A percentile compares a stretch with the other conserved stretches of the same genome.
These are phyloP conservation scores for Alternaria hordeiaustralica DNA, from an alignment of 2,329 filamentous ascomycete species.

Conservation along the genomic window DNA sequence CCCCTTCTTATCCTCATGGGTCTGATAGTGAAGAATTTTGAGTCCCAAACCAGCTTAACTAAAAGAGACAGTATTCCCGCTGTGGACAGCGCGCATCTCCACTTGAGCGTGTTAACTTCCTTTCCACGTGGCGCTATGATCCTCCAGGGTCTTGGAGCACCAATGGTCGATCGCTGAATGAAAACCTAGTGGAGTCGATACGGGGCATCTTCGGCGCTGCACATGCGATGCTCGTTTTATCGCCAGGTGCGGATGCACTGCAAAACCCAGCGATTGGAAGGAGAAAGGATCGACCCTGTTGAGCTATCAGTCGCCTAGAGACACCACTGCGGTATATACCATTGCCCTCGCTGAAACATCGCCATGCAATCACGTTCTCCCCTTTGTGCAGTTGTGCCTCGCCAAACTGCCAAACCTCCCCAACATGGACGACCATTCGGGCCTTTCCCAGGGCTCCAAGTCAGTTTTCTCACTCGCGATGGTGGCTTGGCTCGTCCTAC, in stretches of 20 bases:
- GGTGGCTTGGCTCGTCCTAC: constrained; percentile 17
- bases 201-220: not conserved
- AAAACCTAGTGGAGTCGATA: not conserved
- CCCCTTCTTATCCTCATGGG: not conserved
- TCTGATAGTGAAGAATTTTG: not conserved
- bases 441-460: constrained; percentile 11
- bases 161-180: not conserved
- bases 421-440: constrained; percentile 27
- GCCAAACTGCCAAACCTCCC: constrained; percentile 1
- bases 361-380: constrained; percentile 3
- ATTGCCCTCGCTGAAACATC: constrained; percentile 14
- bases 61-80: not conserved
- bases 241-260: not conserved
- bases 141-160: not conserved
- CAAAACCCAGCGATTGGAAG: constrained; percentile 3
- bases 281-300: constrained; percentile 8
- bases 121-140: constrained; percentile 7
- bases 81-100: not conserved
- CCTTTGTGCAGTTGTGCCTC: constrained; percentile 11
- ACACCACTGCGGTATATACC: constrained; percentile 17
- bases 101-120: not conserved
- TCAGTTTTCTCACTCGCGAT: constrained; percentile 20
- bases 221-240: not conserved
- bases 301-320: not conserved
- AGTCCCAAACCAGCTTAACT: not conserved